Evolutionary conservation across 75 land plant genomes (phyloP).

Genomic region (Ceratopteris richardii): DNA sequence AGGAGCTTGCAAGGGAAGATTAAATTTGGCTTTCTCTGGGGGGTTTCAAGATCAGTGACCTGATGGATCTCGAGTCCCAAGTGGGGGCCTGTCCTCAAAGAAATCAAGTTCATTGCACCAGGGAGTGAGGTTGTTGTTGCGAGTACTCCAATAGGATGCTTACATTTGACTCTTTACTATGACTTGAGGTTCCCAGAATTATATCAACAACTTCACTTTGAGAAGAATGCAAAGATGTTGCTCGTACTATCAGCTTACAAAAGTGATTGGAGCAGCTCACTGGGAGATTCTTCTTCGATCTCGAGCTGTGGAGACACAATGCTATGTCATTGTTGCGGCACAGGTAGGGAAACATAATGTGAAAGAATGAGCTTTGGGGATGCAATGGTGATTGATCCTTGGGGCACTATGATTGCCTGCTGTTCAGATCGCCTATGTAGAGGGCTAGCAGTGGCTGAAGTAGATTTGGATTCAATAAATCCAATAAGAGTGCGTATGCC

Average conservation of each 20-base stretch:
- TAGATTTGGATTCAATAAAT: no score
- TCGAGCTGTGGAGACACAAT: conserved; percentile 96
- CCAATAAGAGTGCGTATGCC: no score
- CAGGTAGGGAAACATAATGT: no score
- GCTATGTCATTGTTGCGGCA: conserved; percentile 79
- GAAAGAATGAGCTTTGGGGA: no score
- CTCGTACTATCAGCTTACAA: conserved; percentile 88
- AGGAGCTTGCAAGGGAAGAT: conserved; percentile 76
- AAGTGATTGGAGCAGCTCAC: conserved; percentile 84
- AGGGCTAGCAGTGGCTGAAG: no score
- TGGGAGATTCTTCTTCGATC: conserved; percentile 98
- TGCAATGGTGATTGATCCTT: no score
- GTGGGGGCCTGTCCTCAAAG: conserved; percentile 76
- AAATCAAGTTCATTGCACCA: conserved; percentile 73
- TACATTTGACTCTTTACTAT: conserved; percentile 90
- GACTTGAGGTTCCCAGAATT: conserved; percentile 96
- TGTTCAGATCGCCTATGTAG: no score
- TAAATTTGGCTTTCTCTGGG: conserved; percentile 90
- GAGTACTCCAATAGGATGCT: conserved; percentile 76
- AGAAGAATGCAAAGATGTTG: conserved; percentile 70
- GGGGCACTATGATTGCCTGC: no score
- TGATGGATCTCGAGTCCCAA: conserved; percentile 65
- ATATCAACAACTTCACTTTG: conserved; percentile 73
- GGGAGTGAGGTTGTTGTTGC: conserved; percentile 69
- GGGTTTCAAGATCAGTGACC: conserved; percentile 95